Percentiles rank a stretch among this genome's conserved stretches.
These are phyloP conservation scores for Neonectria magnoliae DNA, from an alignment of 2,329 filamentous ascomycete genomes.

Conservation along the genomic window DNA sequence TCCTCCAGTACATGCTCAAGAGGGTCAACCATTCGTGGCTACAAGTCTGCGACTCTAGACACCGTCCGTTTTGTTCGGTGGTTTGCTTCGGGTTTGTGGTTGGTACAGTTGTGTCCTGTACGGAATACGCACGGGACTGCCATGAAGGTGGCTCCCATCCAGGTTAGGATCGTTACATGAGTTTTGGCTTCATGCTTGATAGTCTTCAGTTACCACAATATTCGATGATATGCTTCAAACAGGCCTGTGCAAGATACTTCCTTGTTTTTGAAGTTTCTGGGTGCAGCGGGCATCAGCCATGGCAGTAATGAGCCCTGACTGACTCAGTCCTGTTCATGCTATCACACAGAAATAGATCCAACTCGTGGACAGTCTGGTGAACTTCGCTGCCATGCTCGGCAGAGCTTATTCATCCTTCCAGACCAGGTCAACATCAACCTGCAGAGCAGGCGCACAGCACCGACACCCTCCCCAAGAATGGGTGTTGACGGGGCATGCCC, in stretches of 20 bases:
- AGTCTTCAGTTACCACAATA: background rate
- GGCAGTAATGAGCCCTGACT: background rate
- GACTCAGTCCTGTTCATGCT: background rate
- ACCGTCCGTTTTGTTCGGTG: background rate
- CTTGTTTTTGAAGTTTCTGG: background rate
- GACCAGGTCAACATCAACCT: no score
- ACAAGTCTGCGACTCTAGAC: conserved; percentile 29
- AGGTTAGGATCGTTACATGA: background rate
- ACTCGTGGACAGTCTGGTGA: background rate
- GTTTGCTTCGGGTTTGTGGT: background rate
- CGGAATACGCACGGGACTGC: background rate
- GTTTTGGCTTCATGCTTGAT: background rate
- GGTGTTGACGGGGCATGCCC: no score
- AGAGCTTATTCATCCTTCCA: background rate
- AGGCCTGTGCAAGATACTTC: background rate
- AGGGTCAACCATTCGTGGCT: conserved; percentile 26
- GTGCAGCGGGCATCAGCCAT: background rate
- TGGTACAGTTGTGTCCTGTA: background rate
- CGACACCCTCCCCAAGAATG: background rate
- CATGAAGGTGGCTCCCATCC: background rate
- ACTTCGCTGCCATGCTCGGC: background rate
- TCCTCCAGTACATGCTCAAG: conserved; percentile 32
- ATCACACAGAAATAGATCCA: background rate
- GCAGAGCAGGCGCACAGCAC: background rate
- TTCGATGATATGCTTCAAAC: background rate